These are phyloP conservation scores for Lyophyllum semitale DNA, from an alignment of 768 basidiomycete species.

Conservation along the genomic window DNA sequence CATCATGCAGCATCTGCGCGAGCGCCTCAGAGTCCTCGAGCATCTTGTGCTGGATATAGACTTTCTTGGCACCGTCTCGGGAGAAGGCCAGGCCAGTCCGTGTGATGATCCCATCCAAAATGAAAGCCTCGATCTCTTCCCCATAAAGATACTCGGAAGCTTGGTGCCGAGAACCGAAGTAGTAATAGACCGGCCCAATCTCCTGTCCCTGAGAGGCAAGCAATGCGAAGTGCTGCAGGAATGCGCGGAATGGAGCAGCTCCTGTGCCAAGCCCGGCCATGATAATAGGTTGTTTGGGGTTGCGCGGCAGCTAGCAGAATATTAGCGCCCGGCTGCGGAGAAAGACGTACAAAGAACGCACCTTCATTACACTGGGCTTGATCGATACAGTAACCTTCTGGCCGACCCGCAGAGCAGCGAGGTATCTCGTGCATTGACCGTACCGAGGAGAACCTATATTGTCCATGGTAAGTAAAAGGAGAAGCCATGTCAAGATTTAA, in stretches of 20 bases:
- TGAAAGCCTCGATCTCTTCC: conserved; percentile 93
- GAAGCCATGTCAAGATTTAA: conserved; percentile 1
- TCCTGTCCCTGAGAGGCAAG: conserved; percentile 73
- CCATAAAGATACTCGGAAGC: conserved; percentile 97
- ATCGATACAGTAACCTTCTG: conserved; percentile 96
- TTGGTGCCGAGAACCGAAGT: conserved; percentile 97
- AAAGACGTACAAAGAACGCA: conserved; percentile 29
- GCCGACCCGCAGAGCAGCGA: conserved; percentile 79
- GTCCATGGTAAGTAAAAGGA: not conserved
- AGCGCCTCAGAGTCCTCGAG: conserved; percentile 81
- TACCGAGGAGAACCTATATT: conserved; percentile 70
- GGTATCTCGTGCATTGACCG: conserved; percentile 97
- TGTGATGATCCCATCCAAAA: conserved; percentile 81
- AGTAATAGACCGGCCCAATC: conserved; percentile 94
- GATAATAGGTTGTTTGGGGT: conserved; percentile 86
- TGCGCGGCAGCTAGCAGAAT: conserved; percentile 69
- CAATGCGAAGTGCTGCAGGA: conserved; percentile 93
- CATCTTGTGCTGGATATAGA: conserved; percentile 99
- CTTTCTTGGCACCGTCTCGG: conserved; percentile 87
- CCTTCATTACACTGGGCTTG: conserved; percentile 99
- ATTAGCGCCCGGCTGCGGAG: conserved; percentile 12
- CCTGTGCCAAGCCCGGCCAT: conserved; percentile 99
- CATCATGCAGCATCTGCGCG: conserved; percentile 70
- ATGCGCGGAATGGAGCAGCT: conserved; percentile 98
- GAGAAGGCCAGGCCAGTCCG: conserved; percentile 96